Evolutionary conservation across 2,329 filamentous ascomycete species (phyloP), one percentile per base, ranked within the genome.

Genomic region (Boeremia exigua): DNA sequence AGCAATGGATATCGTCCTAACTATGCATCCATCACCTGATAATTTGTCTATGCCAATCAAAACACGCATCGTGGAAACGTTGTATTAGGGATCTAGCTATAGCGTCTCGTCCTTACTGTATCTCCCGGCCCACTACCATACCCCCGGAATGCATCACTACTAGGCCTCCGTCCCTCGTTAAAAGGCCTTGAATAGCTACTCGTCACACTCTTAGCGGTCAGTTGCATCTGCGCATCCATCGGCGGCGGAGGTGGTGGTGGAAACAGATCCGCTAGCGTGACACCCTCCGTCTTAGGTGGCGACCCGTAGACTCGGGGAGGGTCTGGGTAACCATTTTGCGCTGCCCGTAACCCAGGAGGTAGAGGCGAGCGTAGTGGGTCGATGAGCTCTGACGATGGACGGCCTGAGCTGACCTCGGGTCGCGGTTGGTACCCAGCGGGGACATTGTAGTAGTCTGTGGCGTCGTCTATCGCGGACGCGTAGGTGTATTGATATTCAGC

Each of bases 331-430:
- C 23, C 37, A 3, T 14, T 5, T 8, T 33, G 40, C 4, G 14
- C 40, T 6, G 40, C 40, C 7, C 40, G 40, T 6, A 27, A 28
- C 0, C 29, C 46, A n/a, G 46, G 34, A 11, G 53, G 53, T 2
- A 55, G 9, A 0, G 53, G 53, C 5, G 53, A 55, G 10, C 45
- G 38, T 29, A 54, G 15, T 0, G 40, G 55, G 6, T 62, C 47
- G 9, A 64, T 50, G 2, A 62, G 15, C 1, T 54, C 61, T 6
- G 59, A 64, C 2, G 61, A 62, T 0, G 61, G 57, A 0, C 61
- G 61, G 1, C 55, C 52, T 7, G 46, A 42, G 9, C 37, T 44
- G 2, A 49, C 19, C 4, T 54, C 32, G 0, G 52, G 33, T 3
- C 42, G 51, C 9, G 59, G 48, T n/a, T 47, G 47, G 19, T 62